Base-by-base conservation (phyloP, 257 asterid species). In the Prunella vulgaris region DNA sequence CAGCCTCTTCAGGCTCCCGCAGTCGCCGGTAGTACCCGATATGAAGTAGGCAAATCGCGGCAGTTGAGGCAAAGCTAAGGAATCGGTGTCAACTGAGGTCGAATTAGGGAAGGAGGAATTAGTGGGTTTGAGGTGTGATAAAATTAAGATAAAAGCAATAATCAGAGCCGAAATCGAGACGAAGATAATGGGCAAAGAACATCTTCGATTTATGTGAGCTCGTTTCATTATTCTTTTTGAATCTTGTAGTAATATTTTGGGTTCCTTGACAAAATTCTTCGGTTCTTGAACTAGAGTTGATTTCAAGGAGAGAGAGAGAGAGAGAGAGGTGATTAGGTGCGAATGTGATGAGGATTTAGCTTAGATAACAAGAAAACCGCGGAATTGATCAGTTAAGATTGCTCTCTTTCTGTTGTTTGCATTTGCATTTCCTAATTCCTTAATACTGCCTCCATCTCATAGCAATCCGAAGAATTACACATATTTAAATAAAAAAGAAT, bases 41-140 rank as follows among this genome's bases (percentile, higher is more conserved):
- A 91, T 81, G 54, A 86, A 82, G 84, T 89, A 91, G 0, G 96
- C 96, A 2, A 94, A 86, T 56, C 96, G 88, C 13, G 97, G 97
- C 56, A 85, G 17, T 15, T 80, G 79, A 0, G 96, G 96, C 58
- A 62, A 9, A 4, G 71, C 32, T 4, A 8, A 1, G 14, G 85
- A 66, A 27, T 73, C 71, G 7, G 66, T 48, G 69, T 51, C 64
- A 15, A 7, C 17, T 24, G 85, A 57, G 56, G 30, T 65, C 30
- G 83, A 74, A 52, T 12, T 30, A 12, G 82, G 80, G 59, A 57
- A 60, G 5, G 71, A 18, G 2, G 82, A 70, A 28, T 51, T 51
- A 18, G 61, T 74, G 68, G 88, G 74, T 7, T 70, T 82, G 60
- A 57, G 81, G 64, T 24, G 82, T 37, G 80, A 65, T 18, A 70